Evolutionary conservation across 192 early-diverging fungal species (phyloP), one percentile per base, ranked within the genome.

Genomic region (Coemansia reversa): DNA sequence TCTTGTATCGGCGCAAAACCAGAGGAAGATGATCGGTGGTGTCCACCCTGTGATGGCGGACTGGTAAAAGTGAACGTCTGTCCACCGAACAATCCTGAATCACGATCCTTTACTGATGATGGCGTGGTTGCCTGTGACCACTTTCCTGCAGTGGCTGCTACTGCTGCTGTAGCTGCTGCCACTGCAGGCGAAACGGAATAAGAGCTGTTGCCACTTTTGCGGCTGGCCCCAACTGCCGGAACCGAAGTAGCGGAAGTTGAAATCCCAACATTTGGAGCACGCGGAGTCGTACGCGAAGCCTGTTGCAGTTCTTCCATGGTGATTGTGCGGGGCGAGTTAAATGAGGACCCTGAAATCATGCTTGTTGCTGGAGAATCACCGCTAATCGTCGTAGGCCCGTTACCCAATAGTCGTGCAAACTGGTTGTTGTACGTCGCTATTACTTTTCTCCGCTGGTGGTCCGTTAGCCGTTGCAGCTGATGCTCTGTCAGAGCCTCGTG

Each of bases 1-100:
- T 81, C 78, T 18, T 67, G 59, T 20, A 81, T 81, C 4, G 78
- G 78, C 78, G 67, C 78, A 25, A 81, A 75, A 4, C 75, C 57
- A 16, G 39, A 45, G 0, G 39, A 45, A 47, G 5, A 49, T 64
- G 14, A 22, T 5, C 12, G 29, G 51, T 16, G 62, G 27, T 11
- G 66, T 59, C 6, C 62, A 60, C 54, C 62, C 33, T 9, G 53
- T 51, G 47, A 57, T 59, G 53, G 49, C 56, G 20, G 55, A 52
- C 54, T 70, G 30, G 72, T 63, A 24, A 75, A 68, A 22, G 58
- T 69, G 32, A 79, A 73, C 6, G 65, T 20, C 60, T 70, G 77
- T 8, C 58, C 62, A 62, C 77, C 77, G 62, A 80, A 75, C 23
- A 75, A 59, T 20, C 77, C 77, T 25, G 77, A 80, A 66, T 80